Evolutionary conservation across 1,284 basidiomycete genomes (phyloP), one percentile per base, ranked within the genome.

Genomic region (Fomitopsis schrenkii): DNA sequence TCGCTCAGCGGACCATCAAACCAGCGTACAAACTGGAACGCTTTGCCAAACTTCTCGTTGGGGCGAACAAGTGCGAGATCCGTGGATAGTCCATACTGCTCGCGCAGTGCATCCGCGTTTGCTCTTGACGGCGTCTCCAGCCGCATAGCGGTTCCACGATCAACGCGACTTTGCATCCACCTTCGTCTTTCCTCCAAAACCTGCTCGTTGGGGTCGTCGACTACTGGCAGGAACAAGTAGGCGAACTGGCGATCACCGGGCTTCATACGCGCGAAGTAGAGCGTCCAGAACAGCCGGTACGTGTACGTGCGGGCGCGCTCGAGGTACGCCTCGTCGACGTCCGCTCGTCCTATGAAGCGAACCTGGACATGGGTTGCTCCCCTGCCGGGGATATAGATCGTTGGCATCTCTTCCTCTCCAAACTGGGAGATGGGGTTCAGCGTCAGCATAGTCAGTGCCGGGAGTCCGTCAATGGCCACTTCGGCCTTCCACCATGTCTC

Each of bases 1-100:
- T 71, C 61, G 0, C 77, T 71, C 9, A 88, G 70, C 3, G 71
- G 75, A 1, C 75, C 72, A 54, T 75, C 71, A 19, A 79, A 76
- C 89, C 88, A 91, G 8, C 79, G 66, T 2, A 84, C 64, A 62
- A 91, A 90, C 8, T 74, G 77, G 63, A 79, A 79, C 2, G 76
- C 67, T 60, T 81, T 83, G 58, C 79, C 79, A 52, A 74, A 80
- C 2, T 77, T 72, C 15, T 75, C 69, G 5, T 80, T 77, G 9
- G 79, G 77, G 17, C 80, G 75, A 45, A 91, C 74, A 50, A 86
- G 68, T 14, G 76, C 75, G 22, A 90, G 57, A 68, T 89, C 84
- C 0, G 72, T 66, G 0, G 82, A 79, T 65, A 80, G 81, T 0
- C 71, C 75, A 64, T 82, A 84, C 6, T 69, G 64, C 40, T 76